These are phyloP conservation scores for Aspergillus viridinutans DNA, from an alignment of 2,329 filamentous ascomycete genomes.

Conservation along the genomic window DNA sequence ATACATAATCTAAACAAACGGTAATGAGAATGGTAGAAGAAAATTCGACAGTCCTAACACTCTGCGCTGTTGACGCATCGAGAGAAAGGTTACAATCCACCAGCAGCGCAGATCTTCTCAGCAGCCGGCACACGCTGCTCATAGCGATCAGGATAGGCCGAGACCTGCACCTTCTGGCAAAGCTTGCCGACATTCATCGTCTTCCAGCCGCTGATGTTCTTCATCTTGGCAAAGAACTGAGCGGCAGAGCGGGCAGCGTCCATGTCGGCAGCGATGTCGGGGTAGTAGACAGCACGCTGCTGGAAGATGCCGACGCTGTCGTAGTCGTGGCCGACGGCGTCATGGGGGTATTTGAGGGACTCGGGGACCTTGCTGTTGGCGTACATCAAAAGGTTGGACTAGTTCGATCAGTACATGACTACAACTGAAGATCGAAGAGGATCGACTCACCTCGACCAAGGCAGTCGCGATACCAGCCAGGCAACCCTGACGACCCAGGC, in stretches of 20 bases:
- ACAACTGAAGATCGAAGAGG: background rate
- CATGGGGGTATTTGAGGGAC: conserved; percentile 18
- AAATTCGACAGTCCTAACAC: background rate
- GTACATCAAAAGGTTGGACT: conserved; percentile 17
- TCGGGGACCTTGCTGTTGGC: conserved; percentile 15
- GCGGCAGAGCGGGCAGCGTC: conserved; percentile 15
- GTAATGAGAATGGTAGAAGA: background rate
- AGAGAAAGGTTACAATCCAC: background rate
- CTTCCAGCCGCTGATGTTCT: conserved; percentile 15
- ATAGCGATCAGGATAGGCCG: conserved; percentile 5
- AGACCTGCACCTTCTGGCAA: conserved; percentile 21
- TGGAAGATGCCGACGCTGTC: conserved; percentile 24
- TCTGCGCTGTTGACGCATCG: background rate
- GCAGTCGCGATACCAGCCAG: conserved; percentile 18
- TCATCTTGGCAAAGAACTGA: conserved; percentile 19
- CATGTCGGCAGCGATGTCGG: conserved; percentile 19
- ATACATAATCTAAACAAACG: background rate
- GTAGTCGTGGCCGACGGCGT: conserved; percentile 17
- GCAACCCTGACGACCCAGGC: conserved; percentile 16
- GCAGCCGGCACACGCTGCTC: background rate
- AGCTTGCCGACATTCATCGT: conserved; percentile 17
- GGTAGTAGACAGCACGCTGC: conserved; percentile 18
- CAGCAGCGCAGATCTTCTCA: background rate
- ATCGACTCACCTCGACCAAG: conserved; percentile 15
- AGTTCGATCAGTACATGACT: background rate